Conservation (phyloP, 2,329 filamentous ascomycete species). For the Elsinoe batatas region DNA sequence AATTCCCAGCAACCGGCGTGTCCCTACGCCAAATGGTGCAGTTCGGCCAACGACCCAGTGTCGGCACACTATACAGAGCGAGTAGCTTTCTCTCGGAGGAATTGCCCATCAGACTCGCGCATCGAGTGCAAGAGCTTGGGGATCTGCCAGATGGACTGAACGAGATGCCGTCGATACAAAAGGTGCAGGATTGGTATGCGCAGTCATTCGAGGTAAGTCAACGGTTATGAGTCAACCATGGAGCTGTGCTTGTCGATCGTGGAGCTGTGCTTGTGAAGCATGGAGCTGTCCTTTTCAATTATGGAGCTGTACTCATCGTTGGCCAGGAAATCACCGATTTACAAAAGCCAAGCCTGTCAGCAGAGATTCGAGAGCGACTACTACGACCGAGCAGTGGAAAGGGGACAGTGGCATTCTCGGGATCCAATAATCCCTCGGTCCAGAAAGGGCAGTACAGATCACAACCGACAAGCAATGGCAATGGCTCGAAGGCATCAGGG, state of each 20-base stretch:
- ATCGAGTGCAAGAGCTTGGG: constrained; percentile 88
- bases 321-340: constrained; percentile 80
- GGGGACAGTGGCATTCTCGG: constrained; percentile 59
- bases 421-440: constrained; percentile 84
- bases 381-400: constrained; percentile 55
- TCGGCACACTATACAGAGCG: constrained; percentile 82
- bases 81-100: constrained; percentile 98
- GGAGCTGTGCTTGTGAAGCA: too few relatives aligned
- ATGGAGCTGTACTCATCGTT: constrained; percentile 22
- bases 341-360: constrained; percentile 63
- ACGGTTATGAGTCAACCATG: constrained; percentile 12
- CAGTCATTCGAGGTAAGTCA: constrained; percentile 89
- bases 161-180: constrained; percentile 94
- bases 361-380: constrained; percentile 70
- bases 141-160: constrained; percentile 90
- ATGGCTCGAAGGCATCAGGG: constrained; percentile 35
- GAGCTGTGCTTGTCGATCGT: neutral
- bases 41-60: constrained; percentile 86
- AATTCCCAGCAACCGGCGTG: constrained; percentile 91
- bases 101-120: constrained; percentile 88
- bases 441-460: constrained; percentile 68
- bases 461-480: constrained; percentile 43
- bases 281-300: too few relatives aligned
- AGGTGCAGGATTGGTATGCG: constrained; percentile 96
- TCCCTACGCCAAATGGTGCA: constrained; percentile 98